These are phyloP conservation scores for Boeremia lycopersici DNA, from an alignment of 2,329 filamentous ascomycete genomes.

Conservation along the genomic window DNA sequence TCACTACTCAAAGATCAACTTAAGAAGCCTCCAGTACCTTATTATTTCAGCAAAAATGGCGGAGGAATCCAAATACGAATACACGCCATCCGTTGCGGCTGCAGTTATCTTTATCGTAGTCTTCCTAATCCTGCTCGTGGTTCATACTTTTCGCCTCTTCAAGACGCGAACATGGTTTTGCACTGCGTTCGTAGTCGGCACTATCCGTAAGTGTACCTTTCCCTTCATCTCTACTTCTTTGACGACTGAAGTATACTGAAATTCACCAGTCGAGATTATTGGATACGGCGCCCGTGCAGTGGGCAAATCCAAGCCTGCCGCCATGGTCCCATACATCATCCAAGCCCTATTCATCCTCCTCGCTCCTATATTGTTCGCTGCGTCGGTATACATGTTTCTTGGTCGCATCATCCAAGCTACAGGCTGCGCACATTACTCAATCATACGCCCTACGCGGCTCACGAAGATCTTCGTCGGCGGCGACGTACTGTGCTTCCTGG, in stretches of 20 bases:
- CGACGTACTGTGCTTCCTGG: constrained; percentile 57
- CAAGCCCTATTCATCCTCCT: constrained; percentile 48
- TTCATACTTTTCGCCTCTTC: constrained; percentile 51
- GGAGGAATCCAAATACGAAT: constrained; percentile 18
- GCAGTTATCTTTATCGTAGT: constrained; percentile 55
- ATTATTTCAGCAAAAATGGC: not conserved
- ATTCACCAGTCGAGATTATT: not conserved
- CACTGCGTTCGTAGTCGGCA: constrained; percentile 52
- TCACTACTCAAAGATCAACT: no score
- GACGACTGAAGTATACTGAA: not conserved
- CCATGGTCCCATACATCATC: constrained; percentile 41
- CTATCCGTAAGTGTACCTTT: constrained; percentile 1
- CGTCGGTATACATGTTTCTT: constrained; percentile 52
- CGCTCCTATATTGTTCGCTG: constrained; percentile 51
- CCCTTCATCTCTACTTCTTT: not conserved
- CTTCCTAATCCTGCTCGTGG: constrained; percentile 49
- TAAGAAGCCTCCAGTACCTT: no score
- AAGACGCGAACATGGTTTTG: constrained; percentile 57
- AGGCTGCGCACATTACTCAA: constrained; percentile 28
- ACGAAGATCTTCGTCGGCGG: constrained; percentile 57
- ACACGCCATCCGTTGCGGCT: constrained; percentile 51
- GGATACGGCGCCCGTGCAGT: not conserved
- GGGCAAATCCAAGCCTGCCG: not conserved
- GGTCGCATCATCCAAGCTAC: constrained; percentile 25
- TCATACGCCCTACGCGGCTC: not conserved